Evolutionary conservation across 495 filamentous ascomycete genomes (phyloP).

Genomic region (Podospora fimiseda): DNA sequence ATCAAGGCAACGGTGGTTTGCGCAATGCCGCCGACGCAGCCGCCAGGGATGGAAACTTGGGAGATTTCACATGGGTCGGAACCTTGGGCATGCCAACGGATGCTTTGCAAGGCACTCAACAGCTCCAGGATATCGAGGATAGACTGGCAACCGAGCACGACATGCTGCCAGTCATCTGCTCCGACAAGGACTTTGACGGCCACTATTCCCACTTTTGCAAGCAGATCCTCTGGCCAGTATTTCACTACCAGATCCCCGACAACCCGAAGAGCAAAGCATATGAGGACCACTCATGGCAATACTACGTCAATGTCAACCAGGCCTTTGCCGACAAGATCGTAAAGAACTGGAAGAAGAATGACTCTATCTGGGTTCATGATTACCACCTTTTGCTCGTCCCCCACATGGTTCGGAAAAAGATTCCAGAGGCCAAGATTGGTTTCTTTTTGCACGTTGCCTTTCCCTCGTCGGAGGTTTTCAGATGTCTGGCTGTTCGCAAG

Average conservation of each 20-base stretch:
- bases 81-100: conserved; percentile 90
- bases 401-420: conserved; percentile 74
- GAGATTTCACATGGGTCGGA: conserved; percentile 78
- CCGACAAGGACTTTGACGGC: conserved; percentile 82
- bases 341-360: conserved; percentile 83
- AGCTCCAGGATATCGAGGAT: conserved; percentile 72
- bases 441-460: conserved; percentile 95
- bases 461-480: conserved; percentile 90
- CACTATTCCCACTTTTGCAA: conserved; percentile 94
- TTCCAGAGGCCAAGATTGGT: conserved; percentile 87
- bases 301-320: conserved; percentile 84
- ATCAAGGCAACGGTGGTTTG: conserved; percentile 86
- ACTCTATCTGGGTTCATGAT: conserved; percentile 90
- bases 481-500: conserved; percentile 77
- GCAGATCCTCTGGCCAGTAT: conserved; percentile 82
- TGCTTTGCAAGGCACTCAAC: conserved; percentile 57
- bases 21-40: conserved; percentile 80
- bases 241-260: conserved; percentile 94
- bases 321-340: conserved; percentile 85
- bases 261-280: conserved; percentile 97
- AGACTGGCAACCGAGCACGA: conserved; percentile 70
- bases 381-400: conserved; percentile 94
- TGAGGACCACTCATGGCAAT: conserved; percentile 91
- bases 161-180: conserved; percentile 73
- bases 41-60: conserved; percentile 52